A percentile compares a stretch with the other conserved stretches of the same genome.
phyloP scores from a whole-genome alignment of 352 stramenopile genomes.

The Globisporangium camurandrum region DNA sequence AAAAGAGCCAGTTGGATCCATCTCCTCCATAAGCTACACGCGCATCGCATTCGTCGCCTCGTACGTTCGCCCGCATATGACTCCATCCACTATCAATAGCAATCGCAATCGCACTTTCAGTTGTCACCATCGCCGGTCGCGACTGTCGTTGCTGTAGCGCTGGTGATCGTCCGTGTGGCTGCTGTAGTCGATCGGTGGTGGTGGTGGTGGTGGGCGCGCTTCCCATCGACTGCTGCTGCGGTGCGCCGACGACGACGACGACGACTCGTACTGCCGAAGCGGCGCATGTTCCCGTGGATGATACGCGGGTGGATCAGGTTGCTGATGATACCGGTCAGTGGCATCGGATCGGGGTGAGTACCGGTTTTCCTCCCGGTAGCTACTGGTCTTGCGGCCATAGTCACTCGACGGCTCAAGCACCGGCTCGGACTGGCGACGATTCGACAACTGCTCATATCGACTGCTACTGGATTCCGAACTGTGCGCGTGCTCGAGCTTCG shows the following conservation, averaged over 20 bases:
- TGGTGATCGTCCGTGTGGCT: no score
- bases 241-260: no score
- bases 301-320: not conserved
- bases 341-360: constrained; percentile 4
- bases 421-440: not conserved
- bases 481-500: constrained; percentile 57
- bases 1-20: no score
- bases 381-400: constrained; percentile 12
- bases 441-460: no score
- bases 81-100: no score
- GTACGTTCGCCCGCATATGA: not conserved
- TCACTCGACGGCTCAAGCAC: constrained; percentile 33
- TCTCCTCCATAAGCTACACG: no score
- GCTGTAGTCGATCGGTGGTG: no score
- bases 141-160: not conserved
- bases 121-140: constrained; percentile 5
- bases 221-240: constrained; percentile 9
- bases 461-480: constrained; percentile 39
- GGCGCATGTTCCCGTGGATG: not conserved
- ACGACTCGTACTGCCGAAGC: not conserved
- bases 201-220: constrained; percentile 3
- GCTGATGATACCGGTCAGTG: not conserved
- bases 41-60: no score
- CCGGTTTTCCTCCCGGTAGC: constrained; percentile 1
- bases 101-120: not conserved